A percentile compares a stretch with the other conserved stretches of the same genome.
phyloP scores from a whole-genome alignment of 345 rosid species.

The Eucalyptus marginata region DNA sequence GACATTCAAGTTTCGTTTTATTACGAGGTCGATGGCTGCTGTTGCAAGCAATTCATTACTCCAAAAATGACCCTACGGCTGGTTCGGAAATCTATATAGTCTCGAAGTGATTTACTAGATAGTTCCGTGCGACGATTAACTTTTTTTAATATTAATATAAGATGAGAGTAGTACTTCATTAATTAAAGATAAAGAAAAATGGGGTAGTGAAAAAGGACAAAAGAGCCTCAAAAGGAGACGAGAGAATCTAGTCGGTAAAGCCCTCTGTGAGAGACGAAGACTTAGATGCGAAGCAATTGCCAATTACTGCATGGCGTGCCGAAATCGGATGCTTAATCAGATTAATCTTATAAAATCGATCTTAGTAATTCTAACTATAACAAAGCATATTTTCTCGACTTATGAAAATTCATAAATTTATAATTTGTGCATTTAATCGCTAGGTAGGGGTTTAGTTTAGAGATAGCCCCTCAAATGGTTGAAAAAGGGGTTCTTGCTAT shows the following conservation, averaged over 20 bases:
- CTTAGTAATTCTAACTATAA: not conserved
- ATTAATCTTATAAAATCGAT: not conserved
- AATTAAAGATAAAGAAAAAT: not conserved
- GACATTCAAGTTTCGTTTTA: not conserved
- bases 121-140: not conserved
- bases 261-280: not conserved
- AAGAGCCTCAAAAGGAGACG: not conserved
- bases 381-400: not conserved
- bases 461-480: no score
- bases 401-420: not conserved
- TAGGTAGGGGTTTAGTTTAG: no score
- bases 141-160: no score
- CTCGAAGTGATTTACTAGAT: not conserved
- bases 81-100: not conserved
- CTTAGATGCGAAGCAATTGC: not conserved
- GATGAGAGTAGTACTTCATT: not conserved
- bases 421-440: not conserved
- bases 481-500: no score
- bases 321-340: not conserved
- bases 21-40: not conserved
- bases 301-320: not conserved
- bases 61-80: not conserved
- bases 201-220: not conserved
- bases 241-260: not conserved
- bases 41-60: not conserved